Base-by-base conservation (phyloP, 495 filamentous ascomycete species). In the Schizothecium vesticola region DNA sequence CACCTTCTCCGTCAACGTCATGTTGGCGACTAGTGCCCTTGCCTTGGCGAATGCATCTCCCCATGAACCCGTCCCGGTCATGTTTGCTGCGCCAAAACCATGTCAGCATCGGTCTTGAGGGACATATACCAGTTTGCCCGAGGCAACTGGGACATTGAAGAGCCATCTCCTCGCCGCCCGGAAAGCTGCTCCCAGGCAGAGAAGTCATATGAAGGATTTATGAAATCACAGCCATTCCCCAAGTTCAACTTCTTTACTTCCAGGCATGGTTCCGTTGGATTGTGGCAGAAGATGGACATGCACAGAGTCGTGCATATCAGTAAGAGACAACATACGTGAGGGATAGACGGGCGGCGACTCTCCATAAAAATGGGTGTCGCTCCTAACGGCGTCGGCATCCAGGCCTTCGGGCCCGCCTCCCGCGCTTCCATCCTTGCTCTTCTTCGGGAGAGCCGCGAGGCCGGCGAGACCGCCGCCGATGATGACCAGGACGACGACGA, bases 1-100 rank as follows among this genome's bases (percentile, higher is more conserved):
- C 59, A 89, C 86, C 78, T 89, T 90, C 67, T 91, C 87, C 12
- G 86, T 84, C 11, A 84, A 72, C 1, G 86, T 87, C 77, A 90
- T 79, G 64, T 86, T 78, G 1, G 78, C 76, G 3, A 90, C 87
- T 25, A 90, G 73, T 0, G 71, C 78, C 24, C 75, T 78, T 0
- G 88, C 88, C 71, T 86, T 88, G 1, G 72, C 59, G 66, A 85
- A 82, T 0, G 87, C 80, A 57, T 76, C 75, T 8, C 76, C 75
- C 86, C 86, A 89, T 51, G 71, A 68, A 3, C 80, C 78, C 13
- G 31, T 59, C 0, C 81, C 79, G 0, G 75, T 75, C 33, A 80
- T 77, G 60, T 76, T 72, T n/a, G 80, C 90, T 94, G 88, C 70
- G 82, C 82, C 13, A 3, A 22, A 16, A 0, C 8, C 16, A 56